Conservation (phyloP, 139 green algal species). For the Coelastrella sp. region DNA sequence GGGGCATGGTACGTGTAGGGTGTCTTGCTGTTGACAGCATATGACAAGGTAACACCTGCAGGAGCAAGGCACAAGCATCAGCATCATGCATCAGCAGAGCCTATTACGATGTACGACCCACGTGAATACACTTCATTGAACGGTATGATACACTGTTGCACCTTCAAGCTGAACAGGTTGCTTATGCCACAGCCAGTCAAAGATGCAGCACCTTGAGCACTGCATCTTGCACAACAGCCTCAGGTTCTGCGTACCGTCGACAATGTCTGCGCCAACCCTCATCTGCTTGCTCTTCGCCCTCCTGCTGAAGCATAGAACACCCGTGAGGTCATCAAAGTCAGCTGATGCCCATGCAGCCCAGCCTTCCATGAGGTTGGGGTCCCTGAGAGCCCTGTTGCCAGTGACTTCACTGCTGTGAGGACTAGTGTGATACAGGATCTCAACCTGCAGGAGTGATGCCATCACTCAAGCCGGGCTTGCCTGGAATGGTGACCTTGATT, state of each 20-base stretch:
- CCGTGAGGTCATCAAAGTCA: constrained; percentile 18
- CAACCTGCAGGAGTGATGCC: constrained; percentile 15
- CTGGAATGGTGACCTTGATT: too few relatives aligned
- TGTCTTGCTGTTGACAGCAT: constrained; percentile 9
- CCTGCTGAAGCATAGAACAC: constrained; percentile 31
- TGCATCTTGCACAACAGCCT: neutral
- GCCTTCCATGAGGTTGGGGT: constrained; percentile 11
- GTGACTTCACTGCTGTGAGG: neutral
- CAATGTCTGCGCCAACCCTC: neutral
- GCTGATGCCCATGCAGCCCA: constrained; percentile 33
- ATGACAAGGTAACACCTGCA: neutral
- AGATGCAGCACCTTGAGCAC: too few relatives aligned
- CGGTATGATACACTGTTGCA: too few relatives aligned
- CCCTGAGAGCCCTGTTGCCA: neutral
- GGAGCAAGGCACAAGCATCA: neutral
- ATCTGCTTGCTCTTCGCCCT: constrained; percentile 8
- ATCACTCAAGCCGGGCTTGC: too few relatives aligned
- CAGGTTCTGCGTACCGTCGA: neutral
- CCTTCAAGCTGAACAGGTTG: too few relatives aligned
- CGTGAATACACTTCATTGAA: too few relatives aligned
- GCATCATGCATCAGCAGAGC: too few relatives aligned
- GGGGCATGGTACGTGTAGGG: constrained; percentile 3
- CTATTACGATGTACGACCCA: too few relatives aligned
- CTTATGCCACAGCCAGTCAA: too few relatives aligned
- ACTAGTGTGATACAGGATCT: constrained; percentile 1